phyloP scores from a whole-genome alignment of 352 stramenopile species.

The Phytophthora uliginosa region DNA sequence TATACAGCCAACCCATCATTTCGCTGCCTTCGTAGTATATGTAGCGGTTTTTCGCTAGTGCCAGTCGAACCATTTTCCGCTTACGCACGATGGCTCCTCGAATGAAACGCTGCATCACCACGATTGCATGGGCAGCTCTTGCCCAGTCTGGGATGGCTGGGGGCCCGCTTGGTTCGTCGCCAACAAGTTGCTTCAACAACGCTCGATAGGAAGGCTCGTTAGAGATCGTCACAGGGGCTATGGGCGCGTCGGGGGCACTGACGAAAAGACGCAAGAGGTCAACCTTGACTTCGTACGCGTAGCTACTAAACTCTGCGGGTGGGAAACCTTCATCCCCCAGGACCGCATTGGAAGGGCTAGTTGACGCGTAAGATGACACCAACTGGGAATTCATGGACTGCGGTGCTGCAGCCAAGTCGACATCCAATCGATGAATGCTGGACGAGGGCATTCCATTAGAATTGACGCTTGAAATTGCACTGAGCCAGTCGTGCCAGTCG shows the following conservation, averaged over 20 bases:
- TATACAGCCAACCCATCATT: slow-evolving; percentile 88
- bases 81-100: slow-evolving; percentile 77
- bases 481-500: slow-evolving; percentile 73
- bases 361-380: slow-evolving; percentile 47
- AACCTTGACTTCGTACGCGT: slow-evolving; percentile 81
- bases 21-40: slow-evolving; percentile 68
- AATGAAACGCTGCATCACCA: slow-evolving; percentile 86
- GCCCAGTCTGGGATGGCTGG: slow-evolving; percentile 74
- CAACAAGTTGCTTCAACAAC: slow-evolving; percentile 81
- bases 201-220: slow-evolving; percentile 79
- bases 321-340: slow-evolving; percentile 35
- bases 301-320: slow-evolving; percentile 46
- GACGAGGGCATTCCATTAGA: slow-evolving; percentile 26
- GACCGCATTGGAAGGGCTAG: slow-evolving; percentile 42
- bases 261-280: slow-evolving; percentile 78
- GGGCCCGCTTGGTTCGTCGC: slow-evolving; percentile 52
- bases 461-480: slow-evolving; percentile 67
- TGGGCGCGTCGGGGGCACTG: slow-evolving; percentile 57
- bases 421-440: slow-evolving; percentile 29
- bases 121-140: slow-evolving; percentile 75
- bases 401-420: slow-evolving; percentile 17
- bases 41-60: slow-evolving; percentile 65
- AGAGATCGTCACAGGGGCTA: slow-evolving; percentile 28
- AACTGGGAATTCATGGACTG: slow-evolving; percentile 36
- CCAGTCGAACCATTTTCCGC: slow-evolving; percentile 70